Percentiles rank a stretch among this genome's conserved stretches.
Conservation (phyloP, 371 early-diverging fungal species). For the Mucor sp. region DNA sequence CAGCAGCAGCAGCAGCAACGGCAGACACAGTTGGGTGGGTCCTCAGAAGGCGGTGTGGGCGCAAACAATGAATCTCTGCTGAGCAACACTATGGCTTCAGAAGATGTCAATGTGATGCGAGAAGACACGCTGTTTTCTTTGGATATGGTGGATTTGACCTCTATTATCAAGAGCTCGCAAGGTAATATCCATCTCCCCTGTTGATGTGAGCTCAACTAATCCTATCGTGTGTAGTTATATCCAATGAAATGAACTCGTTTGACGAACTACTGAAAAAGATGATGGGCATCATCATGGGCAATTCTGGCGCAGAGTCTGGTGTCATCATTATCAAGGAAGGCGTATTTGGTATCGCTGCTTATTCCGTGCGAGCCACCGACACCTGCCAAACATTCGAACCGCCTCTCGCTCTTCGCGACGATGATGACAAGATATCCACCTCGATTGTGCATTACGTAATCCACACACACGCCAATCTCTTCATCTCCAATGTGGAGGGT, state of each 20-base stretch:
- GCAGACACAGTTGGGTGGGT: background rate
- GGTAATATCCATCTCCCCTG: slow-evolving; percentile 18
- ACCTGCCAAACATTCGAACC: slow-evolving; percentile 43
- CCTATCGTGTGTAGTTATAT: slow-evolving; percentile 29
- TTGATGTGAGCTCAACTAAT: background rate
- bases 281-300: slow-evolving; percentile 50
- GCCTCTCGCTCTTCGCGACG: slow-evolving; percentile 40
- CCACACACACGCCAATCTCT: slow-evolving; percentile 38
- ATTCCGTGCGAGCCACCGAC: slow-evolving; percentile 29
- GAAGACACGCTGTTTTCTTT: slow-evolving; percentile 41
- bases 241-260: slow-evolving; percentile 53
- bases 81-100: background rate
- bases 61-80: background rate
- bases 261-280: slow-evolving; percentile 46
- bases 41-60: background rate
- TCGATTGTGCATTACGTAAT: slow-evolving; percentile 47
- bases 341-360: slow-evolving; percentile 43
- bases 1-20: background rate
- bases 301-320: slow-evolving; percentile 47
- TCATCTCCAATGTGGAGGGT: slow-evolving; percentile 43
- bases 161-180: slow-evolving; percentile 52
- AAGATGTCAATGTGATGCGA: background rate
- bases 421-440: slow-evolving; percentile 33
- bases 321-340: slow-evolving; percentile 52
- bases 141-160: slow-evolving; percentile 51